Evolutionary conservation across 495 filamentous ascomycete species (phyloP).

Genomic region (Filosporella fistucella): DNA sequence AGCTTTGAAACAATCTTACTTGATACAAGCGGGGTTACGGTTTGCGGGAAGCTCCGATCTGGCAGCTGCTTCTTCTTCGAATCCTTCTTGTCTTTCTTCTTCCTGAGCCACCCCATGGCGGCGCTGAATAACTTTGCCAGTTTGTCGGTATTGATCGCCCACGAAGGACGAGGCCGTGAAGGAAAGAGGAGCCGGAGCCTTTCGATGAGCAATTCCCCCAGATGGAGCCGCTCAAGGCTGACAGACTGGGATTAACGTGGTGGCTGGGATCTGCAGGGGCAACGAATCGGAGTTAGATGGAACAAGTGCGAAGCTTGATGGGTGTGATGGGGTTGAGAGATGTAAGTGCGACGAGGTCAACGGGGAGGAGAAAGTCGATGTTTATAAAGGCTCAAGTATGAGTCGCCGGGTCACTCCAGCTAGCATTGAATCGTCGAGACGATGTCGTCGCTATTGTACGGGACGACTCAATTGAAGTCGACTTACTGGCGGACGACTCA

Average conservation of each 20-base stretch:
- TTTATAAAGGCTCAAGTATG: too few species aligned
- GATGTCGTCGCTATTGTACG: too few species aligned
- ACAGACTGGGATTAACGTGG: slow-evolving; percentile 12
- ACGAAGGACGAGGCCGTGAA: background rate
- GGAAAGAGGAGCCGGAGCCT: background rate
- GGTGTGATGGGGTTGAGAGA: background rate
- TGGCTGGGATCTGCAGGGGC: slow-evolving; percentile 5
- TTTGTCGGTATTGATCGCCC: slow-evolving; percentile 8
- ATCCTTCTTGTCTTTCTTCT: slow-evolving; percentile 12
- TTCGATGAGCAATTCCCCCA: background rate
- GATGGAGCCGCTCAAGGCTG: slow-evolving; percentile 9
- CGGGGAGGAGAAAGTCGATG: background rate
- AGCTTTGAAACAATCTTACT: slow-evolving; percentile 27
- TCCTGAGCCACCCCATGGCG: slow-evolving; percentile 24
- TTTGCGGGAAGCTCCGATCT: slow-evolving; percentile 2
- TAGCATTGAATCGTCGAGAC: too few species aligned
- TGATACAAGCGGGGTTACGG: slow-evolving; percentile 15
- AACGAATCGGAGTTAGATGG: slow-evolving; percentile 2
- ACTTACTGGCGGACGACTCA: too few species aligned
- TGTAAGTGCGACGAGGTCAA: too few species aligned
- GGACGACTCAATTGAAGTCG: too few species aligned
- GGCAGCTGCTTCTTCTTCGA: background rate
- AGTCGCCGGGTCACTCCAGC: too few species aligned
- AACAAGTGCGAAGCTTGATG: background rate
- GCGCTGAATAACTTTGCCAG: slow-evolving; percentile 21